Evolutionary conservation across 305 asterid species (phyloP), one percentile per base, ranked within the genome.

Genomic region (Salvia sclarea): DNA sequence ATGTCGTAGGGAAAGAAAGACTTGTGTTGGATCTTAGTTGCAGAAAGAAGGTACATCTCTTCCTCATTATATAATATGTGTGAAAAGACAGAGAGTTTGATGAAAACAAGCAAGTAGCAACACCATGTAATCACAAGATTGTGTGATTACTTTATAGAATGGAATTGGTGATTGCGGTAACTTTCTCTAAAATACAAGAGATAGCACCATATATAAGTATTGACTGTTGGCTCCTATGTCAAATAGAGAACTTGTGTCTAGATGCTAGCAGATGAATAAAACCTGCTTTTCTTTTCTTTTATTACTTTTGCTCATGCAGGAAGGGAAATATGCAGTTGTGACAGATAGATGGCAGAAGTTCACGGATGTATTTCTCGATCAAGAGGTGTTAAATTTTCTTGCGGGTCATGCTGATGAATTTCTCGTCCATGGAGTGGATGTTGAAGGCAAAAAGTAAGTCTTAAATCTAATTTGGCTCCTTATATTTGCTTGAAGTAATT

Each of bases 341-440:
- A 94, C 99, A 12, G 91, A 91, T 78, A 86, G 96, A 76, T 94
- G 98, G 98, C 98, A 91, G 87, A 93, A 88, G 76, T 93, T 93
- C 79, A 93, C 79, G 21, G 75, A 87, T 47, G 98, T 94, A 20
- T 84, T 76, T 80, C 91, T 88, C 75, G 85, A 87, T 79, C 76
- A 83, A 75, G 54, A 83, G 71, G 86, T 84, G 59, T 81, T 91
- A 75, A 81, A 76, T 70, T 82, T 83, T 78, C 88, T 94, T 47
- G 93, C 98, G 20, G 64, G 55, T 38, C 89, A 81, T 71, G 95
- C 99, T 45, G 97, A 91, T 61, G 99, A 94, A 74, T 94, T 89
- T 83, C 93, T 91, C 69, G 99, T 94, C 74, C 98, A 94, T 76
- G 99, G 99, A 78, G 99, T 94, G 66, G 97, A 94, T 71, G 98